Base-by-base conservation (phyloP, 2,329 filamentous ascomycete genomes). In the Fusarium sp. region DNA sequence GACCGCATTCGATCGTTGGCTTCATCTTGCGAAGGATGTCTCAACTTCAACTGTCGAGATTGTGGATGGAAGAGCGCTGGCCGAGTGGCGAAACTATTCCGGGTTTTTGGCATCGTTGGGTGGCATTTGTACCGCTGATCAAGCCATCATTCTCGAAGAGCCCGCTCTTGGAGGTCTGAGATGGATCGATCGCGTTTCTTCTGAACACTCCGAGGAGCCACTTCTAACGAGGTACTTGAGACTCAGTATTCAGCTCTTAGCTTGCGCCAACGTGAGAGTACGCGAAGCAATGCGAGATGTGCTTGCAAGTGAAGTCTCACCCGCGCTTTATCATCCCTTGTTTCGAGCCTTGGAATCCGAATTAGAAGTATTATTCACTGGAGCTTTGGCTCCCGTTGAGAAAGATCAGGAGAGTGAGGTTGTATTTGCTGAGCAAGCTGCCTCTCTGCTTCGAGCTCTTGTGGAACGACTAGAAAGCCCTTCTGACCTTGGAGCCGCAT, bases 1-100 rank as follows among this genome's bases (percentile, higher is more conserved):
- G 73, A 83, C 84, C 20, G 88, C 89, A 2, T 92, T 92, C 71
- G 86, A 90, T 33, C 85, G 85, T 61, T 92, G 90, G 90, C 83
- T 90, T 23, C 84, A 87, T 65, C 81, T 92, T 10, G 91, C 89
- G 12, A 90, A 89, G 71, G 88, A 91, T 56, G 86, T 92, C 13
- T 88, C 88, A 18, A 85, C 83, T n/a, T 82, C 84, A 3, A 77
- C 84, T 4, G 73, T 82, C 7, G 87, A 90, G 26, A 79, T 79
- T 11, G 79, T 89, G 20, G 85, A 89, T 38, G 89, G 91, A 69
- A 85, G 80, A 64, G 82, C 83, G 6, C 79, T 91, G 17, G 85
- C 87, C 2, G 89, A 92, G 74, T 92, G 90, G 90, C 86, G 90
- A 40, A 92, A 92, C 69, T 87, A 89, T 73, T 91, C 90, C 3